Evolutionary conservation across 441 rosid genomes (phyloP), one percentile per base, ranked within the genome.

Genomic region (Aleurites moluccanus): DNA sequence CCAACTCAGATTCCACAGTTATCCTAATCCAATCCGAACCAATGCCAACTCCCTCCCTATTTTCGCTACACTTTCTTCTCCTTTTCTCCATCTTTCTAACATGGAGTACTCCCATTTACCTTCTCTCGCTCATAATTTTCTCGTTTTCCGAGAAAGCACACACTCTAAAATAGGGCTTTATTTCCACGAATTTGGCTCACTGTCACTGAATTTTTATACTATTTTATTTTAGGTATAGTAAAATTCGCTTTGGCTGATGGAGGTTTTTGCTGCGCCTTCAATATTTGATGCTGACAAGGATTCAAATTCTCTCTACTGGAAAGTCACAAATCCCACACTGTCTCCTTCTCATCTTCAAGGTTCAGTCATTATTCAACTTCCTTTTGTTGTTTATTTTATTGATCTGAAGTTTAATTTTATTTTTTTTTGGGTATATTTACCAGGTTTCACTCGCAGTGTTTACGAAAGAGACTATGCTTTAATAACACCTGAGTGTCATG

Each of bases 401-500:
- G 21, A 61, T n/a, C 64, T 64, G 9, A 56, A 72, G 52, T 42
- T 49, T 49, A 67, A 71, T 77, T 71, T 76, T 72, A 49, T 71
- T 84, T 18, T 78, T 45, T 77, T 57, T 82, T 75, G 72, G 72
- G 79, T 87, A 90, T 98, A 95, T 83, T 84, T 95, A 84, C 98
- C 99, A 0, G 99, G 98, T 33, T 91, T 89, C 82, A 91, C 97
- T 64, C 81, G 97, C 78, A 94, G 98, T 76, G 92, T 89, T 64
- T 91, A 89, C 83, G 87, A 81, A 69, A 81, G 64, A 21, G 95
- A 91, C 74, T 97, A 92, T 85, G 97, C 97, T 67, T 83, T 94
- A 50, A 80, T 92, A 77, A 87, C 97, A 28, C 97, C 92, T 2
- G 98, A 94, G 81, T 91, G 98, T 85, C 98, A 95, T 82, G 98